phyloP scores from a whole-genome alignment of 495 filamentous ascomycete genomes.

The Xylaria grammica region DNA sequence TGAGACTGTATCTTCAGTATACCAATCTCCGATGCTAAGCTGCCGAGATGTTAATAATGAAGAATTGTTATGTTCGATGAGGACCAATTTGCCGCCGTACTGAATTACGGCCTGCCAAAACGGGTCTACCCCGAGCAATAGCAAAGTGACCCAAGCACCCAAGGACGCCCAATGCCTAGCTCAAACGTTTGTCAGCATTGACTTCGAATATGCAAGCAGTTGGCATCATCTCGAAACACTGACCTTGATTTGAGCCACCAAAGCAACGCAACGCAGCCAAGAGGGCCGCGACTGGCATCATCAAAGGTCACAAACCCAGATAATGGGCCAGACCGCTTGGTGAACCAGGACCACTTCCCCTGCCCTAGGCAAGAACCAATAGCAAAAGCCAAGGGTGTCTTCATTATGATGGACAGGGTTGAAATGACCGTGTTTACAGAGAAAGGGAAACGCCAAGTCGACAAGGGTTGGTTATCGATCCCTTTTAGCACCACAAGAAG shows the following conservation, averaged over 20 bases:
- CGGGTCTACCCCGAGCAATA: conserved; percentile 1
- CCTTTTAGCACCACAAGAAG: background rate
- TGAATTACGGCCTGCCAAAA: conserved; percentile 1
- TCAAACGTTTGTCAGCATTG: background rate
- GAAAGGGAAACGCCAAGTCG: background rate
- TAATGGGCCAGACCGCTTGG: background rate
- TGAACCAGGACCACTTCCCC: conserved; percentile 20
- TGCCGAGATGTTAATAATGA: background rate
- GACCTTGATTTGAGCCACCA: conserved; percentile 14
- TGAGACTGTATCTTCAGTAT: too few species aligned
- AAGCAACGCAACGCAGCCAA: conserved; percentile 6
- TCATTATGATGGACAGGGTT: background rate
- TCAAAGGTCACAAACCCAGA: conserved; percentile 11
- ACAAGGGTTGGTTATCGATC: background rate
- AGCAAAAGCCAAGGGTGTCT: conserved; percentile 1
- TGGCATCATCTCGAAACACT: background rate
- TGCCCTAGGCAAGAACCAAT: conserved; percentile 9
- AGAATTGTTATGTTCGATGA: background rate
- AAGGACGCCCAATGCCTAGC: conserved; percentile 8
- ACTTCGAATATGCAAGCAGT: background rate
- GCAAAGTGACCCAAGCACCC: conserved; percentile 3
- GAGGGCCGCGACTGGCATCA: conserved; percentile 9
- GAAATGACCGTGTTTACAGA: conserved; percentile 28
- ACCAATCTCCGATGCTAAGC: background rate
- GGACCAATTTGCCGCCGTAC: background rate